A percentile compares a stretch with the other conserved stretches of the same genome.
These are phyloP conservation scores for Adansonia rubrostipa DNA, from an alignment of 441 rosid genomes.

Conservation along the genomic window DNA sequence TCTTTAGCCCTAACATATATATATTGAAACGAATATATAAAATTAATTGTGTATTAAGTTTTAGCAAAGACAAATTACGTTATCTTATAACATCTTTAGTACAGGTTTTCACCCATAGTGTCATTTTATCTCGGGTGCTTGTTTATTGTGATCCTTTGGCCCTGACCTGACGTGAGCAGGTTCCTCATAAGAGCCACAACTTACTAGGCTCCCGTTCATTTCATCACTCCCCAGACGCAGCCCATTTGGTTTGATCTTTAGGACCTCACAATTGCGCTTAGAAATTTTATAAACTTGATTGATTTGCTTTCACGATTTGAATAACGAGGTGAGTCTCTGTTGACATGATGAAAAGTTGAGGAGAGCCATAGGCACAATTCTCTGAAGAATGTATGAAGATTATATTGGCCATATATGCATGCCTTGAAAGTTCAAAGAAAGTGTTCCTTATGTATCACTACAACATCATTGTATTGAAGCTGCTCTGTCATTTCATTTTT, in stretches of 20 bases:
- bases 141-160: not conserved
- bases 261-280: not conserved
- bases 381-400: not conserved
- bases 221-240: not conserved
- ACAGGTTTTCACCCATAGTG: not conserved
- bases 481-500: conserved; percentile 17
- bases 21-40: no score
- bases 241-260: not conserved
- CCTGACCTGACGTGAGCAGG: not conserved
- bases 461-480: not conserved
- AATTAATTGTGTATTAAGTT: no score
- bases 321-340: not conserved
- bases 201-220: not conserved
- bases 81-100: no score
- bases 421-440: not conserved
- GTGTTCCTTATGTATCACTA: not conserved
- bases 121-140: not conserved
- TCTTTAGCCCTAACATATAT: no score
- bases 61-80: no score
- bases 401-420: not conserved
- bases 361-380: not conserved
- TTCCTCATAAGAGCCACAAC: not conserved
- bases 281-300: not conserved
- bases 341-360: not conserved
- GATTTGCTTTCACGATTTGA: not conserved